Evolutionary conservation across 1,139 yeast genomes (phyloP).

Genomic region (Suhomyces bokatorum): DNA sequence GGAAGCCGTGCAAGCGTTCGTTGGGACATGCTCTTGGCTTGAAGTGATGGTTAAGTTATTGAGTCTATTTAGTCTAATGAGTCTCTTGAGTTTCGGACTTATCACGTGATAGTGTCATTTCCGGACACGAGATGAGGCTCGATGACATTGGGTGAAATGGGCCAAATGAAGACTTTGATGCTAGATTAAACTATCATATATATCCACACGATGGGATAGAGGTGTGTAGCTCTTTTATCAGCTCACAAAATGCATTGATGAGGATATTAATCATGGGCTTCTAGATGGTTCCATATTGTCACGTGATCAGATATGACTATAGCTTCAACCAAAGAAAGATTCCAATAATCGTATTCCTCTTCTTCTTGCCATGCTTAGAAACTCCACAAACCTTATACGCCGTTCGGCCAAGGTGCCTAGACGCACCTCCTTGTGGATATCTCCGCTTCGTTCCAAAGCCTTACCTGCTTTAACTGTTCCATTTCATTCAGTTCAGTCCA

Average conservation of each 20-base stretch:
- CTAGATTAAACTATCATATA: too few species aligned
- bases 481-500: background rate
- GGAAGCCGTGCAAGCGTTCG: constrained; percentile 21
- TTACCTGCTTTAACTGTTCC: background rate
- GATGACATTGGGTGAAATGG: background rate
- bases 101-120: background rate
- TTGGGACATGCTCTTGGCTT: constrained; percentile 14
- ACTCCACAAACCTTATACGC: background rate
- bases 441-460: background rate
- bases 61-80: too few species aligned
- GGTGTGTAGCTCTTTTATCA: too few species aligned
- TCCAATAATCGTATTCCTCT: too few species aligned
- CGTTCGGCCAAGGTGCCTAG: background rate
- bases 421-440: background rate
- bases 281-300: background rate
- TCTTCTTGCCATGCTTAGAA: background rate
- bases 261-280: background rate
- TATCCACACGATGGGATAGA: too few species aligned
- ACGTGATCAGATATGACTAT: background rate
- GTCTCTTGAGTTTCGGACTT: background rate
- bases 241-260: too few species aligned
- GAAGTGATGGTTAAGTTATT: background rate
- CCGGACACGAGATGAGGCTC: background rate
- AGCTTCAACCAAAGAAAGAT: too few species aligned
- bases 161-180: background rate